Evolutionary conservation across 805 yeast species (phyloP).

Genomic region (Saccharomycopsis sp.): DNA sequence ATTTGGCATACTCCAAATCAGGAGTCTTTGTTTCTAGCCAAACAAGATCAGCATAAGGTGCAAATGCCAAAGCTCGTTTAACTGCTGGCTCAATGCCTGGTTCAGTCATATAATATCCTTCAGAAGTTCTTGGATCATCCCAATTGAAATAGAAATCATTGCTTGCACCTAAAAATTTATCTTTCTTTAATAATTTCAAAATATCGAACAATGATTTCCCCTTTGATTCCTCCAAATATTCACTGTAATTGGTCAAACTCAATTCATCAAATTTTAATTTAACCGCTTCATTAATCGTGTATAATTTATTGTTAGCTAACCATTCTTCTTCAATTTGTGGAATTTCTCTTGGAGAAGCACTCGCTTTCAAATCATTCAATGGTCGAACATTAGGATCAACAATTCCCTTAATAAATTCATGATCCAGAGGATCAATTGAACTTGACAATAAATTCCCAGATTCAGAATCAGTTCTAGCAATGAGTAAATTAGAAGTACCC

Average conservation of each 20-base stretch:
- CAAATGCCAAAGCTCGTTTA: slow-evolving; percentile 45
- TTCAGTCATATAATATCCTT: slow-evolving; percentile 46
- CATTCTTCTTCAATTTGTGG: slow-evolving; percentile 39
- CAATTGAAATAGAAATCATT: slow-evolving; percentile 41
- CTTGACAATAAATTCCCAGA: slow-evolving; percentile 45
- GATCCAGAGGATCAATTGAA: slow-evolving; percentile 50
- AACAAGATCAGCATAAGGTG: slow-evolving; percentile 52
- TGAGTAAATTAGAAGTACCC: slow-evolving; percentile 50
- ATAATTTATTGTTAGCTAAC: slow-evolving; percentile 35
- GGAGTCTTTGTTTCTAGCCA: slow-evolving; percentile 63
- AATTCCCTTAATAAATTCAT: slow-evolving; percentile 47
- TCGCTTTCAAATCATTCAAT: slow-evolving; percentile 37
- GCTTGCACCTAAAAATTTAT: slow-evolving; percentile 22
- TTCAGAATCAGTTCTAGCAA: slow-evolving; percentile 58
- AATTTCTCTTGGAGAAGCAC: slow-evolving; percentile 34
- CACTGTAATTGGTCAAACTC: slow-evolving; percentile 28
- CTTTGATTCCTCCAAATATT: slow-evolving; percentile 26
- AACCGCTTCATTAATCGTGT: slow-evolving; percentile 48
- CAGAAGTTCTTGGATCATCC: slow-evolving; percentile 54
- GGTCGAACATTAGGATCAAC: slow-evolving; percentile 32
- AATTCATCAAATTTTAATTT: slow-evolving; percentile 26
- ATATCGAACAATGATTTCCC: slow-evolving; percentile 20
- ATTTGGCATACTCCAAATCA: slow-evolving; percentile 42
- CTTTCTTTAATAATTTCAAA: slow-evolving; percentile 13
- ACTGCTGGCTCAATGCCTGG: slow-evolving; percentile 49